phyloP scores from a whole-genome alignment of 352 stramenopile genomes.

The Phytophthora litchii region DNA sequence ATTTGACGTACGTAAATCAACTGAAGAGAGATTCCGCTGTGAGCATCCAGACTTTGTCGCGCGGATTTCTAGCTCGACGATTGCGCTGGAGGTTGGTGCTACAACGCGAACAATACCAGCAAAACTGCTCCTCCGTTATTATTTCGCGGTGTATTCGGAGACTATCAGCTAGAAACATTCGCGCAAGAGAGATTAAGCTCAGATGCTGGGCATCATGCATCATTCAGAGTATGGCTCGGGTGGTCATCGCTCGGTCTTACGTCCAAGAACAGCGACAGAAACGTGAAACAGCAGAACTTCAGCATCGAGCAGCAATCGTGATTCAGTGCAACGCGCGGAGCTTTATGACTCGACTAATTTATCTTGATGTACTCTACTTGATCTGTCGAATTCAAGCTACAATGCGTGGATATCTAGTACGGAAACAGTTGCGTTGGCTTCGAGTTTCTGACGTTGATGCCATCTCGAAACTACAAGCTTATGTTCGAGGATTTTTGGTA shows the following conservation, averaged over 20 bases:
- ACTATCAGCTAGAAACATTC: constrained; percentile 35
- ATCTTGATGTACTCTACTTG: constrained; percentile 80
- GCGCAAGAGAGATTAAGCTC: constrained; percentile 33
- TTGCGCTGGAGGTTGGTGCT: constrained; percentile 17
- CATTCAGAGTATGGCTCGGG: constrained; percentile 56
- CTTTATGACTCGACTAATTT: constrained; percentile 78
- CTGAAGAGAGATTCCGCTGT: constrained; percentile 37
- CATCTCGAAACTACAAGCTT: constrained; percentile 56
- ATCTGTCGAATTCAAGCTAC: constrained; percentile 80
- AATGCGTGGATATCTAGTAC: constrained; percentile 68
- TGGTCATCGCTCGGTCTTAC: constrained; percentile 25
- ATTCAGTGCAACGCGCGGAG: constrained; percentile 63
- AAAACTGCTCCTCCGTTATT: constrained; percentile 40
- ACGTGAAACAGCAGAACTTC: constrained; percentile 12
- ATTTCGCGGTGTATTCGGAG: constrained; percentile 49
- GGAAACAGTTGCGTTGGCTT: constrained; percentile 59
- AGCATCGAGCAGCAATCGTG: constrained; percentile 40
- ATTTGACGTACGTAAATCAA: constrained; percentile 16
- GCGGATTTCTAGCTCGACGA: constrained; percentile 33
- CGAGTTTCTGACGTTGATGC: constrained; percentile 46
- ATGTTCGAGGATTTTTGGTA: constrained; percentile 43
- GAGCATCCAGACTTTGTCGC: constrained; percentile 54
- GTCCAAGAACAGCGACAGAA: constrained; percentile 16
- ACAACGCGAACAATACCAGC: constrained; percentile 18
- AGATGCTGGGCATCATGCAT: constrained; percentile 39